Evolutionary conservation across 169 alveolate species (phyloP), one percentile per base, ranked within the genome.

Genomic region (Eimeria brunetti): DNA sequence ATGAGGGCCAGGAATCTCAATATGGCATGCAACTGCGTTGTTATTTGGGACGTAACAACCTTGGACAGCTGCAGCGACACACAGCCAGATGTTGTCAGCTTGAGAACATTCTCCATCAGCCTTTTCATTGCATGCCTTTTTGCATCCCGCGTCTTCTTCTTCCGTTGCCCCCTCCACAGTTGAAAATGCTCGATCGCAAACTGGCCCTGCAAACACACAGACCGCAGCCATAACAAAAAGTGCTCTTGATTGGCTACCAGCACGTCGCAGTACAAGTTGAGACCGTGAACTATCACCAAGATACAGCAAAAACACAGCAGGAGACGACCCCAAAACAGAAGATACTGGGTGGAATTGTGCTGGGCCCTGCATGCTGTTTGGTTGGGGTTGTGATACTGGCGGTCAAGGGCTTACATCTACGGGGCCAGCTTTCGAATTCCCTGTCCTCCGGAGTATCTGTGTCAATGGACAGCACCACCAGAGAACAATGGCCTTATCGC

Each of bases 1-100:
- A 58, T 84, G 80, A 38, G 91, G 91, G 20, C 91, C 91, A 33
- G 91, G 91, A 20, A 44, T 11, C 53, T 84, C 78, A 60, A 84
- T 84, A 60, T 58, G 56, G 60, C 91, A 84, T n/a, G 91, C 53
- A 27, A 58, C 20, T 27, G 91, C 27, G 78, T 20, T 60, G 60
- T 20, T 58, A 24, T 84, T 84, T 22, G 91, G 91, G 60, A 84
- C 22, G 80, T 84, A 84, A 49, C 91, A 84, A 30, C 69, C 91
- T 5, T 84, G 75, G 18, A 84, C 18, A 18, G 75, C 41, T 1
- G 22, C 6, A 1, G 91, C 91, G 58, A 84, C 78, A 41, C 91
- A 84, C 75, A 84, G 46, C 91, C 91, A 84, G 56, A n/a, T 14
- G 91, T 84, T 84, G 33, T 33, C 33, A 44, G 14, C 22, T 44